A percentile compares a stretch with the other conserved stretches of the same genome.
Evolutionary conservation across 176 grass and related monocot species (phyloP).

Genomic region (Carex cristatella): DNA sequence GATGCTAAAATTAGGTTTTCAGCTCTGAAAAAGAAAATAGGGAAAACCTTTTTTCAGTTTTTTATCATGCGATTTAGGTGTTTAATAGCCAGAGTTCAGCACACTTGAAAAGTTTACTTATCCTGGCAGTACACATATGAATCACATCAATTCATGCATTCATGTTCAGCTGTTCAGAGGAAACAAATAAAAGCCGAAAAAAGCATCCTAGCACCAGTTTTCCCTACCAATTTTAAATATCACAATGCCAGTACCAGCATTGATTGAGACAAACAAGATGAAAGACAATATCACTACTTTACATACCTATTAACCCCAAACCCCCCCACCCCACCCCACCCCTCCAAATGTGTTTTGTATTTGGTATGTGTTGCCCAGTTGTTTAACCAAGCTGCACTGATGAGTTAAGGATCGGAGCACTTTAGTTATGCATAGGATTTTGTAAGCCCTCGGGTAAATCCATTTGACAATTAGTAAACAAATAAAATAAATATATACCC

Average conservation of each 20-base stretch:
- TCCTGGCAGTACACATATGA: not conserved
- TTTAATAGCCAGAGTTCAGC: not conserved
- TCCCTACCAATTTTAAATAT: conserved; percentile 7
- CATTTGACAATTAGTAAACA: not conserved
- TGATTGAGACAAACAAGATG: not conserved
- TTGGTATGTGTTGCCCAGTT: not conserved
- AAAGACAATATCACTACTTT: not conserved
- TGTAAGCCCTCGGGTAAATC: not conserved
- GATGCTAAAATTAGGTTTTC: conserved; percentile 94
- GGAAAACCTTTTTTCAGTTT: not conserved
- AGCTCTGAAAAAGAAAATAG: conserved; percentile 49
- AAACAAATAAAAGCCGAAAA: not conserved
- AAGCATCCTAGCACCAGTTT: not conserved
- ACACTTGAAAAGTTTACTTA: not conserved
- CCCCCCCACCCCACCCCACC: not conserved
- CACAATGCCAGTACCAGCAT: not conserved
- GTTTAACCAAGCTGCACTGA: not conserved
- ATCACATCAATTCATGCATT: not conserved
- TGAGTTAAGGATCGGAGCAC: not conserved
- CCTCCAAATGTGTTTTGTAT: not conserved
- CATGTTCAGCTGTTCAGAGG: not conserved
- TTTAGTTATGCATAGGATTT: not conserved
- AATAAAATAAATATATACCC: conserved; percentile 42
- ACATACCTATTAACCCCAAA: not conserved
- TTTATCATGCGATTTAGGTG: not conserved